Evolutionary conservation across 2,329 filamentous ascomycete species (phyloP), one percentile per base, ranked within the genome.

Genomic region (Pseudocercospora macadamiae): DNA sequence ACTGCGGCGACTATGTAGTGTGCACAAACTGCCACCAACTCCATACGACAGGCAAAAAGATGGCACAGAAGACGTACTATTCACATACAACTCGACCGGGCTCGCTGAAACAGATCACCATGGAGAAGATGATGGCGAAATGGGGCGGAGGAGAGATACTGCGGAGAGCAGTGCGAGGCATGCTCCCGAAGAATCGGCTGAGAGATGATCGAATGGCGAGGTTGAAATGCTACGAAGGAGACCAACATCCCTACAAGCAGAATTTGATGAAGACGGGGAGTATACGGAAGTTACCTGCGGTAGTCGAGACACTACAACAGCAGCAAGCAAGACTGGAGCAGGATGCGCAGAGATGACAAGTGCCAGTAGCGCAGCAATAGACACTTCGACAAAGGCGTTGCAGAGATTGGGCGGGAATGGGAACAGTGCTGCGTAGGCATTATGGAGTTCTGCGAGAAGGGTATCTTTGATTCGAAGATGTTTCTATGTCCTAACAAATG

Each of bases 1-100:
- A 99, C 82, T 97, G 95, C 83, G 95, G 95, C 68, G 95, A 99
- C 85, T 99, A 99, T 77, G 93, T 99, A 10, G 93, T 99, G 1
- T 59, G 45, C 30, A 91, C 91, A 34, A 88, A 92, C 75, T 97
- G 95, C 81, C 85, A 89, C 37, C 87, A 93, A 48, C 82, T 99
- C 51, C 87, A 93, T 79, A 89, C 87, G 1, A 97, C 95, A 6
- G 95, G 95, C 66, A 90, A 90, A 75, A 99, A 99, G 81, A 89
- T 87, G 75, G 88, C 86, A 78, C 91, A 96, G 80, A 99, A 99
- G 82, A 88, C 87, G 66, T 99, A 99, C 83, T 96, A 97, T 82
- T 86, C 90, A 54, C 95, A 97, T 78, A 96, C 88, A 66, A 97
- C 95, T 21, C 84, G 91, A 10, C 95, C 95, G 0, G 95, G 95